Evolutionary conservation across 169 alveolate genomes (phyloP).

Genomic region (Plasmodium falciparum): DNA sequence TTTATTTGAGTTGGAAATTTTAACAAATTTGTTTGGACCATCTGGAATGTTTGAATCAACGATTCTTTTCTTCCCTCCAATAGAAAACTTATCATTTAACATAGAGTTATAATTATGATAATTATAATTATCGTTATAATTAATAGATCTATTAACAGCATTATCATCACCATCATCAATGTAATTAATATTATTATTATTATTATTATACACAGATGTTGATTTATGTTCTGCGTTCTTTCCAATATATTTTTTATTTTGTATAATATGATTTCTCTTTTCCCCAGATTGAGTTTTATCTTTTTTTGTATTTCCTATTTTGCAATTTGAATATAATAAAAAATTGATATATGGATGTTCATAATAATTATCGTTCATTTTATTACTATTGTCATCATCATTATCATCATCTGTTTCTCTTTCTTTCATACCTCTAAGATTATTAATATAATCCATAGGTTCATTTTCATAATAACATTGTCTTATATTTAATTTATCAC

Average conservation of each 20-base stretch:
- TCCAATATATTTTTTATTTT: constrained; percentile 5
- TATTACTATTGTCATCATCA: constrained; percentile 18
- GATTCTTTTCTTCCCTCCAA: too few species aligned
- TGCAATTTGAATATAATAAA: constrained; percentile 46
- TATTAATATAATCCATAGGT: constrained; percentile 29
- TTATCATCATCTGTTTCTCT: constrained; percentile 5
- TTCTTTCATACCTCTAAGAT: constrained; percentile 24
- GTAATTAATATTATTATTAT: background rate
- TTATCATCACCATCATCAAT: background rate
- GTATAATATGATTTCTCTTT: constrained; percentile 2
- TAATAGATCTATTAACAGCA: too few species aligned
- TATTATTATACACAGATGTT: background rate
- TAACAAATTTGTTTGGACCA: too few species aligned
- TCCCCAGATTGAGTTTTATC: background rate
- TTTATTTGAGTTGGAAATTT: background rate
- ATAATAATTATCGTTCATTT: constrained; percentile 14
- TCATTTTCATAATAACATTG: constrained; percentile 62
- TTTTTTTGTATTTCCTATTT: constrained; percentile 56
- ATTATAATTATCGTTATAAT: too few species aligned
- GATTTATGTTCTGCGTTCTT: background rate
- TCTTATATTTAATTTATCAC: constrained; percentile 70
- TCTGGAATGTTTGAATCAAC: too few species aligned
- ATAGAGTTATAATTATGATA: too few species aligned
- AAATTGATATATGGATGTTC: constrained; percentile 68
- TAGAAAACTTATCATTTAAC: too few species aligned